Evolutionary conservation across 352 stramenopile genomes (phyloP).

Genomic region (Pythium monospermum): DNA sequence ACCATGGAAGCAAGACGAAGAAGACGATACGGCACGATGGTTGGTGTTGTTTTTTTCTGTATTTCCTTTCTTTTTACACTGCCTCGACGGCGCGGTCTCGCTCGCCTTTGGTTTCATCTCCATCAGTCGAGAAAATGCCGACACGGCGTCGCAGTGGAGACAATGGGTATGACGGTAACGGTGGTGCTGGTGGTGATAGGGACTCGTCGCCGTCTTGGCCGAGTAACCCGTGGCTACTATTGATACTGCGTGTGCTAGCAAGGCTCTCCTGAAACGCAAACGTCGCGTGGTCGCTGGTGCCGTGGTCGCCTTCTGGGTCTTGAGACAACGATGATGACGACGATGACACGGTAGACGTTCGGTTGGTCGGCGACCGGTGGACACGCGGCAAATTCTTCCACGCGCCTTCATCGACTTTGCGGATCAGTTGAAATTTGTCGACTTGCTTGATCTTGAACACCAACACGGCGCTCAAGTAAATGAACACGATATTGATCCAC

Average conservation of each 20-base stretch:
- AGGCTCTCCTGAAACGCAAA: too few relatives aligned
- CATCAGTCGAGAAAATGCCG: slow-evolving; percentile 6
- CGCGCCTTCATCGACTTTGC: slow-evolving; percentile 63
- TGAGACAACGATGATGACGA: background rate
- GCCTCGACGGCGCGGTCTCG: slow-evolving; percentile 18
- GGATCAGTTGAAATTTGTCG: slow-evolving; percentile 80
- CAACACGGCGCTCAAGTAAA: slow-evolving; percentile 82
- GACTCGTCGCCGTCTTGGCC: slow-evolving; percentile 1
- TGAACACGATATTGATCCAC: slow-evolving; percentile 87
- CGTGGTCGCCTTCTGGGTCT: too few relatives aligned
- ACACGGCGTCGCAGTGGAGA: slow-evolving; percentile 36
- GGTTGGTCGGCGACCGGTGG: slow-evolving; percentile 43
- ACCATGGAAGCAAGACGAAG: too few relatives aligned
- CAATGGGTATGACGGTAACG: slow-evolving; percentile 22
- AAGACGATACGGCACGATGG: background rate
- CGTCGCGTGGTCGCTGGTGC: too few relatives aligned
- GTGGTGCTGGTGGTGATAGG: background rate
- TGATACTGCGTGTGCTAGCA: slow-evolving; percentile 31
- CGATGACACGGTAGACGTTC: background rate
- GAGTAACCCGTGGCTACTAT: slow-evolving; percentile 28
- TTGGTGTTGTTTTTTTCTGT: background rate
- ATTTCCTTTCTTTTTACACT: slow-evolving; percentile 28
- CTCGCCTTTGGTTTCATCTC: slow-evolving; percentile 19
- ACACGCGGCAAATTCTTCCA: slow-evolving; percentile 79
- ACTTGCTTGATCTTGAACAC: slow-evolving; percentile 89